These are phyloP conservation scores for Hypocreales sp. DNA, from an alignment of 2,329 filamentous ascomycete species.

Conservation along the genomic window DNA sequence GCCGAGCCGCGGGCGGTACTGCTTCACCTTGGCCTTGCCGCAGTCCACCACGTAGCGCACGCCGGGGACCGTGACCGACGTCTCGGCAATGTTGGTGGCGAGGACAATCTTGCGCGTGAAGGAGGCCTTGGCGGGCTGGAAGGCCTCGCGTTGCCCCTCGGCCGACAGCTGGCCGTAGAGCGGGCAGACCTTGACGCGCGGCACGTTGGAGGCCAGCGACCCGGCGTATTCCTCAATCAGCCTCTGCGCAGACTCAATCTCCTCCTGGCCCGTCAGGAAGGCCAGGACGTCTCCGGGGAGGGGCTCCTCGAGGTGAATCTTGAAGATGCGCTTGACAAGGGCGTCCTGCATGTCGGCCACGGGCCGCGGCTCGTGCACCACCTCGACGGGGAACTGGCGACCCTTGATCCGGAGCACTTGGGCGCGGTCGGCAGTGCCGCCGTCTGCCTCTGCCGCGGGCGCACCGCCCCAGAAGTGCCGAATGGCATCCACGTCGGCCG, in stretches of 20 bases:
- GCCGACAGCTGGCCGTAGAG: slow-evolving; percentile 85
- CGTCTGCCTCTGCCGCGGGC: too few relatives aligned
- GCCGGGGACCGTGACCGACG: slow-evolving; percentile 87
- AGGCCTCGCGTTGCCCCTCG: slow-evolving; percentile 72
- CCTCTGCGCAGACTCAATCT: slow-evolving; percentile 69
- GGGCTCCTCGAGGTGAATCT: slow-evolving; percentile 74
- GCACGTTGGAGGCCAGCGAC: slow-evolving; percentile 58
- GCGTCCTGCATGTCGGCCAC: slow-evolving; percentile 72
- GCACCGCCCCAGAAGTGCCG: slow-evolving; percentile 59
- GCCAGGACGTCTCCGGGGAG: slow-evolving; percentile 89
- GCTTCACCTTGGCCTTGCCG: slow-evolving; percentile 88
- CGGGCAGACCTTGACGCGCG: slow-evolving; percentile 57
- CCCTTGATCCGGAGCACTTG: slow-evolving; percentile 58
- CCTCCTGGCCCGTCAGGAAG: slow-evolving; percentile 85
- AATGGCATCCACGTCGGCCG: slow-evolving; percentile 72
- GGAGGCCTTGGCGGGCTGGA: slow-evolving; percentile 55
- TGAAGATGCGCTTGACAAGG: slow-evolving; percentile 67
- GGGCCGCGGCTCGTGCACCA: slow-evolving; percentile 57
- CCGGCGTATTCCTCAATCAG: slow-evolving; percentile 67
- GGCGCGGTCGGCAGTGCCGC: slow-evolving; percentile 8
- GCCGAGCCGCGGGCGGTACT: slow-evolving; percentile 70
- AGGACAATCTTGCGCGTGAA: slow-evolving; percentile 78
- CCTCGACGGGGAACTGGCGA: slow-evolving; percentile 71
- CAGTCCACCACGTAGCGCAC: slow-evolving; percentile 85
- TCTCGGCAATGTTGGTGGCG: slow-evolving; percentile 96